Evolutionary conservation across 1,284 basidiomycete genomes (phyloP).

Genomic region (Melampsora occidentalis): DNA sequence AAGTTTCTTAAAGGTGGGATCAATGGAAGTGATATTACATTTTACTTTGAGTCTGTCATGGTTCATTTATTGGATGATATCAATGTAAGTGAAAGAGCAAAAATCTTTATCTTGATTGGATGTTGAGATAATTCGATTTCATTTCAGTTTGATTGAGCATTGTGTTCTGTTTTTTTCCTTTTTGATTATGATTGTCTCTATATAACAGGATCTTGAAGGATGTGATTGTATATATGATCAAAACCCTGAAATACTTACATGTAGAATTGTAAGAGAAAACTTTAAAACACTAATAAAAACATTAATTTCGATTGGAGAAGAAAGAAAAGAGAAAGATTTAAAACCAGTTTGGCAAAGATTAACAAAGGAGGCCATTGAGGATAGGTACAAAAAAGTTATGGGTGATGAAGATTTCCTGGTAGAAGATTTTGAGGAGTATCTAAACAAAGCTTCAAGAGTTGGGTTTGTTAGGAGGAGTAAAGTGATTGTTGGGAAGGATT

Average conservation of each 20-base stretch:
- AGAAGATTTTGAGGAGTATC: not conserved
- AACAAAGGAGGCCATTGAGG: not conserved
- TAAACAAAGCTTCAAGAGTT: not conserved
- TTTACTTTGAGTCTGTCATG: no score
- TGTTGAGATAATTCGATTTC: no score
- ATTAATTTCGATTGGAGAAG: not conserved
- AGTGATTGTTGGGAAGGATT: no score
- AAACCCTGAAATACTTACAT: not conserved
- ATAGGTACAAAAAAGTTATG: not conserved
- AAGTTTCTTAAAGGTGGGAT: not conserved
- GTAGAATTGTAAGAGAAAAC: not conserved
- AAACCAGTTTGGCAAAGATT: conserved; percentile 4
- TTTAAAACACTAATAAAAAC: not conserved
- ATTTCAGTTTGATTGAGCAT: no score
- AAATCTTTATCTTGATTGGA: no score
- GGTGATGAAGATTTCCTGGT: not conserved
- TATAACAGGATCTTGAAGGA: conserved; percentile 1
- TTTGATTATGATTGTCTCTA: not conserved
- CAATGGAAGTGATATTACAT: no score
- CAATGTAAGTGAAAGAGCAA: not conserved
- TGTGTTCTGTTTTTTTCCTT: no score
- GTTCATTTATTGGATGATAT: not conserved
- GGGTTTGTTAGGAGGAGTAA: no score
- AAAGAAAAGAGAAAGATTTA: not conserved
- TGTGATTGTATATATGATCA: conserved; percentile 11